A percentile compares a stretch with the other conserved stretches of the same genome.
phyloP scores from a whole-genome alignment of 177 flowering plant genomes.

The Vitis hybrid region DNA sequence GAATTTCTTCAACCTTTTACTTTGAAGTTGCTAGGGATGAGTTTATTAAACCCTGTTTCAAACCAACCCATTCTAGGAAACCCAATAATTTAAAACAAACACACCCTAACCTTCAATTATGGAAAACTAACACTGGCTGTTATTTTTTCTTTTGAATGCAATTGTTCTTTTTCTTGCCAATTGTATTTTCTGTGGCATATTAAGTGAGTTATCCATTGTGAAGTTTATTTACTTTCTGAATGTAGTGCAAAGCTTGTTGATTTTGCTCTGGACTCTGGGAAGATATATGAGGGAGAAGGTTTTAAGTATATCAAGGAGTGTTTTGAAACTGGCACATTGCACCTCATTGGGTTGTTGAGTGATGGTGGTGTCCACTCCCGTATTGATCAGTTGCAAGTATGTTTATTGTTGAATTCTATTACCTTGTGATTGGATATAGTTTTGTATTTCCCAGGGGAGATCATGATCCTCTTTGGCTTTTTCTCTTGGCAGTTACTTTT shows the following conservation, averaged over 20 bases:
- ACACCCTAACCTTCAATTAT: too few species aligned
- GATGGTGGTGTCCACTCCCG: slow-evolving; percentile 99
- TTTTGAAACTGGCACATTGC: slow-evolving; percentile 72
- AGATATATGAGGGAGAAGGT: slow-evolving; percentile 88
- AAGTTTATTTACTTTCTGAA: slow-evolving; percentile 3
- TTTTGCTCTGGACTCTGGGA: slow-evolving; percentile 86
- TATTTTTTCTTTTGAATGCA: too few species aligned
- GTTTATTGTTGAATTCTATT: not conserved
- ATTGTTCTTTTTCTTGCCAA: not conserved
- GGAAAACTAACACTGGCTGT: too few species aligned
- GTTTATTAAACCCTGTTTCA: too few species aligned
- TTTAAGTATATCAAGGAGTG: slow-evolving; percentile 78
- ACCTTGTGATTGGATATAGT: not conserved
- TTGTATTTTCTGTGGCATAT: not conserved
- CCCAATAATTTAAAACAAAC: too few species aligned
- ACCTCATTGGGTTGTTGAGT: slow-evolving; percentile 92
- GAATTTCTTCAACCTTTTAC: not conserved
- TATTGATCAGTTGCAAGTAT: slow-evolving; percentile 88
- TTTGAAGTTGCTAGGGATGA: too few species aligned
- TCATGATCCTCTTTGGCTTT: not conserved
- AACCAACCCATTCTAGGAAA: too few species aligned
- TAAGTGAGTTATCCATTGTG: not conserved
- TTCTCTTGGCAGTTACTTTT: slow-evolving; percentile 59
- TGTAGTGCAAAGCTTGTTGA: slow-evolving; percentile 95
- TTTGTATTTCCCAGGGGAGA: not conserved